These are phyloP conservation scores for Ambispora gerdemannii DNA, from an alignment of 192 early-diverging fungal genomes.

Conservation along the genomic window DNA sequence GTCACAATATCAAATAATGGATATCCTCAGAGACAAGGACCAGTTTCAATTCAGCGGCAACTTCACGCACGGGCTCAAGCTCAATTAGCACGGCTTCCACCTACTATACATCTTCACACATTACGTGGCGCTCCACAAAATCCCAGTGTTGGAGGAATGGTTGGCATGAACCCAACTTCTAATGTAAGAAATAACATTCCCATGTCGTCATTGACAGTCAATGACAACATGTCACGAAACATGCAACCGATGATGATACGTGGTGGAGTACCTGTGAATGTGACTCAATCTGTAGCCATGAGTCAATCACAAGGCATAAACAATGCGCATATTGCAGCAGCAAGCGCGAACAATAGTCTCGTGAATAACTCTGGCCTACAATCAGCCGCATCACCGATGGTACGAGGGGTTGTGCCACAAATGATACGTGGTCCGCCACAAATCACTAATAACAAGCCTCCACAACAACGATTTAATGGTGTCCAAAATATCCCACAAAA, in stretches of 20 bases:
- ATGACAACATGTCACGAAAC: background rate
- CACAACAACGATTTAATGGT: too few relatives aligned
- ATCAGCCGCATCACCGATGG: background rate
- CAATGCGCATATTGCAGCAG: background rate
- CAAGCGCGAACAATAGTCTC: background rate
- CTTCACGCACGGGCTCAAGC: background rate
- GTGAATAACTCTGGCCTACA: background rate
- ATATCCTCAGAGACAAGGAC: background rate
- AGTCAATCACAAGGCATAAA: background rate
- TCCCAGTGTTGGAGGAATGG: background rate
- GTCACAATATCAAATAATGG: too few relatives aligned
- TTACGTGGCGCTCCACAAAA: background rate
- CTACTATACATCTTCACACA: background rate
- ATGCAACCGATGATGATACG: background rate
- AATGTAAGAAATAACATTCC: too few relatives aligned
- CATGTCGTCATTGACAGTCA: background rate
- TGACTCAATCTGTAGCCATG: background rate
- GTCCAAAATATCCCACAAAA: too few relatives aligned
- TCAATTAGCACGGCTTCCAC: background rate
- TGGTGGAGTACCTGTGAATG: background rate
- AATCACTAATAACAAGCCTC: too few relatives aligned
- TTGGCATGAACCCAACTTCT: too few relatives aligned
- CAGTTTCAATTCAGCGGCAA: background rate
- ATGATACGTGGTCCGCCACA: background rate
- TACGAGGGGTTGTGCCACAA: background rate